Base-by-base conservation (phyloP, 176 grass and related monocot genomes). In the Neostapfia colusana region DNA sequence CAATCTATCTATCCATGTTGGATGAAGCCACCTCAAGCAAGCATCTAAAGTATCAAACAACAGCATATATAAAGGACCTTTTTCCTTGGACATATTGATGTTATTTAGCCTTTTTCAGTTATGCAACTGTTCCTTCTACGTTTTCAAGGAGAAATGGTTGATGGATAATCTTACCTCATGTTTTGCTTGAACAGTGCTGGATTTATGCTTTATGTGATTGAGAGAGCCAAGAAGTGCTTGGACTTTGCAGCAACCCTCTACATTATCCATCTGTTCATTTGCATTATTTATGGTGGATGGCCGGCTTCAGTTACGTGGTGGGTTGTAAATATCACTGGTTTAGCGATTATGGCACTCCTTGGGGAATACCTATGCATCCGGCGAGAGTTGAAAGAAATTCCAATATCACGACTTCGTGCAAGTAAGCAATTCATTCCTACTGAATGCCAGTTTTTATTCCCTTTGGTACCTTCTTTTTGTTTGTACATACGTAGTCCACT, bases 251-350 rank as follows among this genome's bases (percentile, higher is more conserved):
- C 91, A 41, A 95, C 96, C 23, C 88, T 99, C 65, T 90, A 99
- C 63, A 99, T 99, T 18, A 81, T 99, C 57, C 96, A 99, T 92
- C 87, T 99, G 45, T 99, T 95, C 71, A 85, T 99, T 84, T 95
- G 89, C 89, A 92, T 99, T 81, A 86, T 99, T 44, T 99, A 99
- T 86, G 92, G 96, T 63, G 96, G 96, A 45, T 99, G 96, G 91
- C 96, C 96, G 48, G 79, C 90, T 87, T 95, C 89, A 28, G 12
- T 90, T 44, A 95, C 96, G 51, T 99, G 96, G 96, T 99, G 96
- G 96, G 66, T 89, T 80, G 87, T 99, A 83, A 99, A 95, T 70
- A 82, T 99, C 21, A 58, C 40, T 49, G 85, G 96, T 67, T 90
- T 95, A 66, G 85, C 85, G 6, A 79, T 83, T 42, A 99, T 99